phyloP scores from a whole-genome alignment of 805 yeast species.

The Teunomyces atbi region DNA sequence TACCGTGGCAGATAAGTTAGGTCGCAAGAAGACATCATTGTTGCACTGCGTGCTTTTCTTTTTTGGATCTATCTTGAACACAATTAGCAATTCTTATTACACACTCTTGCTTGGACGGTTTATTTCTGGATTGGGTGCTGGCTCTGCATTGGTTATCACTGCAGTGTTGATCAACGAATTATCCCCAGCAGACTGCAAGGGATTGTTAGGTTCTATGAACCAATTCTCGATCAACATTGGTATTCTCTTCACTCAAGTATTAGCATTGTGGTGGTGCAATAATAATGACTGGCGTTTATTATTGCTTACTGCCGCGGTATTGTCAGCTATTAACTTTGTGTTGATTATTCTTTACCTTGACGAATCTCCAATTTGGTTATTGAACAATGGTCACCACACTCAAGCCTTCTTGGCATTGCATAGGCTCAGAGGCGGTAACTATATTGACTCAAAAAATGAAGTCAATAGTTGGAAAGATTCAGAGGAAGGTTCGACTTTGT shows the following conservation, averaged over 20 bases:
- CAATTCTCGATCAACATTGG: constrained; percentile 87
- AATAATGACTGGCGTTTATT: constrained; percentile 70
- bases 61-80: constrained; percentile 64
- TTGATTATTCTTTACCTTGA: constrained; percentile 41
- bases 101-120: constrained; percentile 66
- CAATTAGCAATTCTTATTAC: constrained; percentile 42
- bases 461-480: constrained; percentile 34
- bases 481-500: constrained; percentile 15
- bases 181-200: constrained; percentile 65
- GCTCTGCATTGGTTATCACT: constrained; percentile 79
- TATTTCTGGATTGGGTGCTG: constrained; percentile 83
- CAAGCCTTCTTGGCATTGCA: constrained; percentile 41
- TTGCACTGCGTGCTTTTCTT: constrained; percentile 51
- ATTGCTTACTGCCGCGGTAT: constrained; percentile 55
- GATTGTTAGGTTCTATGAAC: constrained; percentile 83
- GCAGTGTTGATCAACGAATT: constrained; percentile 82
- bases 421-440: constrained; percentile 40
- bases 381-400: constrained; percentile 42
- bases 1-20: constrained; percentile 57
- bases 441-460: constrained; percentile 31
- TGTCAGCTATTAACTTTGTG: constrained; percentile 52
- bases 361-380: constrained; percentile 87
- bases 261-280: constrained; percentile 69
- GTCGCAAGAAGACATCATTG: constrained; percentile 56
- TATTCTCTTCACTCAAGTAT: constrained; percentile 71